phyloP scores from a whole-genome alignment of 1,284 basidiomycete species.

The Ustilago shanxiensis region DNA sequence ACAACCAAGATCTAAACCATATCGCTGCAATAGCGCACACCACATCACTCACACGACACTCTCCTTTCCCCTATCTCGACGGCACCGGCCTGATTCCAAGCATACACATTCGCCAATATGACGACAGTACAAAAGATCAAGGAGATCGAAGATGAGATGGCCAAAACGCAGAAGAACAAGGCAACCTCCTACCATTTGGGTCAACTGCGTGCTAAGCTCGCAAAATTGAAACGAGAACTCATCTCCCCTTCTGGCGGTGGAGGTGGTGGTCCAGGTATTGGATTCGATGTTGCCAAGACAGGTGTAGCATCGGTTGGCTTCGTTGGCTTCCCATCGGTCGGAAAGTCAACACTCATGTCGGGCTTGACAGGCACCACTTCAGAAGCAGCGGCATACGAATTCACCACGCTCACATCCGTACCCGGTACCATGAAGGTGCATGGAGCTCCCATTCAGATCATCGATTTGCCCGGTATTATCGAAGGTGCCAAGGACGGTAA shows the following conservation, averaged over 20 bases:
- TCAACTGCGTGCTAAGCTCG: slow-evolving; percentile 97
- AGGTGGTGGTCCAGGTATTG: slow-evolving; percentile 77
- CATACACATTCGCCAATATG: slow-evolving; percentile 27
- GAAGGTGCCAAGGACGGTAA: slow-evolving; percentile 98
- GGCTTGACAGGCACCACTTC: slow-evolving; percentile 98
- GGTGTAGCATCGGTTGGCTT: slow-evolving; percentile 91
- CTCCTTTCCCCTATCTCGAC: background rate
- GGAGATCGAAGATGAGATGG: slow-evolving; percentile 70
- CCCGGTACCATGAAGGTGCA: slow-evolving; percentile 91
- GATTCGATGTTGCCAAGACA: slow-evolving; percentile 95
- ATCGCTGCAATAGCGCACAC: background rate
- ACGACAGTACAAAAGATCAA: slow-evolving; percentile 68
- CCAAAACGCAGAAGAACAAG: slow-evolving; percentile 93
- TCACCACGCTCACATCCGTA: slow-evolving; percentile 82
- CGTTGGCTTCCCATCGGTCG: slow-evolving; percentile 71
- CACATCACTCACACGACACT: background rate
- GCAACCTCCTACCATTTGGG: slow-evolving; percentile 83
- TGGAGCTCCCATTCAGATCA: slow-evolving; percentile 84
- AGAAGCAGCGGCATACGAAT: slow-evolving; percentile 97
- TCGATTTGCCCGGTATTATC: slow-evolving; percentile 88
- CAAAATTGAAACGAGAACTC: slow-evolving; percentile 94
- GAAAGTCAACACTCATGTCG: slow-evolving; percentile 91
- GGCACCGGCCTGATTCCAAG: slow-evolving; percentile 40
- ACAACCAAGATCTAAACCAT: background rate
- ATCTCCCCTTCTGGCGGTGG: slow-evolving; percentile 84